Evolutionary conservation across 2,329 filamentous ascomycete species (phyloP).

Genomic region (Xylariaceae sp.): DNA sequence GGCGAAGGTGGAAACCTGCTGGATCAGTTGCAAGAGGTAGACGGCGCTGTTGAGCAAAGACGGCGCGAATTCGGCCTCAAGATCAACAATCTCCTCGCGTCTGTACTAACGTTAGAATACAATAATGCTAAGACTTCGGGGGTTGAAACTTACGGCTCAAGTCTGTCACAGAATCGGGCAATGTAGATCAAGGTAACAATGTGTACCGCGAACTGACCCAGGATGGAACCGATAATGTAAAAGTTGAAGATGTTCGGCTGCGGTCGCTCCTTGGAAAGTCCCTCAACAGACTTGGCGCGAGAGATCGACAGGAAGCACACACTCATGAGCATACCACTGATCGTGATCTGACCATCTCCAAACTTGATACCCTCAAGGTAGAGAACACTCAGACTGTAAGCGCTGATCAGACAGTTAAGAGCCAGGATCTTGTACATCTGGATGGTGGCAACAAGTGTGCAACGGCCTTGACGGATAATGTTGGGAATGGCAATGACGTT

Average conservation of each 20-base stretch:
- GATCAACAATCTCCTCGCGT: constrained; percentile 62
- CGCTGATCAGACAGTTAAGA: constrained; percentile 94
- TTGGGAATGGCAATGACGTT: constrained; percentile 97
- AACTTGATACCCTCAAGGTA: constrained; percentile 99
- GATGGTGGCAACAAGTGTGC: constrained; percentile 95
- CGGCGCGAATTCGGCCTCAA: constrained; percentile 90
- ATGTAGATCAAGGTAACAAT: constrained; percentile 93
- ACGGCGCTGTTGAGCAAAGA: constrained; percentile 94
- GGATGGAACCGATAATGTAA: constrained; percentile 96
- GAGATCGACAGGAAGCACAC: constrained; percentile 99
- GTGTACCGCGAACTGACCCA: constrained; percentile 95
- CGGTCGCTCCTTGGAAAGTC: constrained; percentile 90
- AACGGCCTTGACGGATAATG: constrained; percentile 95
- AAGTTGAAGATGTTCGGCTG: constrained; percentile 99
- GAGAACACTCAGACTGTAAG: constrained; percentile 92
- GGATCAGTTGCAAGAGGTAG: constrained; percentile 94
- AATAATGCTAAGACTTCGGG: too few species aligned
- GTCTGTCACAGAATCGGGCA: constrained; percentile 76
- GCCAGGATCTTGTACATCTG: constrained; percentile 99
- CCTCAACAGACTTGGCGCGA: constrained; percentile 92
- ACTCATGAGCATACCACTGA: constrained; percentile 99
- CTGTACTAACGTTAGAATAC: constrained; percentile 28
- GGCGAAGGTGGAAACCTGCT: constrained; percentile 97
- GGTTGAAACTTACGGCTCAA: constrained; percentile 64
- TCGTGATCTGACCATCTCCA: constrained; percentile 95